Evolutionary conservation across 1,284 basidiomycete genomes (phyloP).

Genomic region (Trametes sp.): DNA sequence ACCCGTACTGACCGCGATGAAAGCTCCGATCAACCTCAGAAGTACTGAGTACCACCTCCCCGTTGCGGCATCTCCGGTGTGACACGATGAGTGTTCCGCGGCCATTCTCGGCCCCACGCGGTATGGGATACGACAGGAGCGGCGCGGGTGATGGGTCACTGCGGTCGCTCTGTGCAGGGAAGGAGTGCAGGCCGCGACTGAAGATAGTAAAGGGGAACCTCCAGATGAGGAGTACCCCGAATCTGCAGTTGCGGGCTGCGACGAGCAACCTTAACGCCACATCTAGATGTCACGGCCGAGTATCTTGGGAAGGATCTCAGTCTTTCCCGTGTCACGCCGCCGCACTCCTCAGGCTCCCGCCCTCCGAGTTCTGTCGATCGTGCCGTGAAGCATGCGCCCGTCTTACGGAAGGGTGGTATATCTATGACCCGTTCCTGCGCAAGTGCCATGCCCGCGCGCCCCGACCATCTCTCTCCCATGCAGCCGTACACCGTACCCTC

Average conservation of each 20-base stretch:
- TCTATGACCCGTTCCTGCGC: background rate
- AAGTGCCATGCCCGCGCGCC: background rate
- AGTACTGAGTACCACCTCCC: background rate
- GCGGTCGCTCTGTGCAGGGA: slow-evolving; percentile 17
- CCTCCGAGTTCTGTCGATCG: slow-evolving; percentile 22
- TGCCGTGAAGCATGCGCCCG: background rate
- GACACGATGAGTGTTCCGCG: background rate
- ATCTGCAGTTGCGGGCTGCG: slow-evolving; percentile 12
- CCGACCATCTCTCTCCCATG: slow-evolving; percentile 24
- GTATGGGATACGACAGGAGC: background rate
- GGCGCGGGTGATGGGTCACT: background rate
- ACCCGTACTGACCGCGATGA: too few species aligned
- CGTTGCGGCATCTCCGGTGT: background rate
- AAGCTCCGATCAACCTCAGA: too few species aligned
- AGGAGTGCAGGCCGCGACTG: slow-evolving; percentile 3
- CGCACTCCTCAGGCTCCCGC: background rate
- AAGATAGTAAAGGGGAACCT: background rate
- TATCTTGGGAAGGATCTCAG: slow-evolving; percentile 20
- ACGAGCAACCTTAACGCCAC: slow-evolving; percentile 32
- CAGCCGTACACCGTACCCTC: slow-evolving; percentile 27
- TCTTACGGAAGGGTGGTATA: slow-evolving; percentile 3
- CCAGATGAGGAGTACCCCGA: slow-evolving; percentile 26
- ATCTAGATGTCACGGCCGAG: slow-evolving; percentile 28
- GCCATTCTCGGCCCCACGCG: slow-evolving; percentile 2
- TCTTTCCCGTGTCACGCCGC: slow-evolving; percentile 16